Evolutionary conservation across 805 yeast genomes (phyloP).

Genomic region (Kurtzmaniella fragi): DNA sequence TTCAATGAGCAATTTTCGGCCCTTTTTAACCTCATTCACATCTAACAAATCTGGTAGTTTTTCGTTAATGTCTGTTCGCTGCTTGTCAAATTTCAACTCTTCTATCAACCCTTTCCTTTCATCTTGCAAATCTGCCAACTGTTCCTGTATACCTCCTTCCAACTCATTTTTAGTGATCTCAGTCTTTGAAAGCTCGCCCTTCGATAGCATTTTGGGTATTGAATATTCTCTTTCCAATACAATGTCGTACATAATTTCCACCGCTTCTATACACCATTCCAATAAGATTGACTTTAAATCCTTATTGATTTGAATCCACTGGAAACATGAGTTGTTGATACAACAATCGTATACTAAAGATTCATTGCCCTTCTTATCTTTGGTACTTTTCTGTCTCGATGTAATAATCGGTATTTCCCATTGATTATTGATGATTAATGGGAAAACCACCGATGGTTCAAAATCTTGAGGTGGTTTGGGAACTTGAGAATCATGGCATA

Average conservation of each 20-base stretch:
- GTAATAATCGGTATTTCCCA: conserved; percentile 87
- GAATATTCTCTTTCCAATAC: conserved; percentile 58
- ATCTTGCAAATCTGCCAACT: conserved; percentile 27
- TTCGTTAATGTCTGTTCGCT: conserved; percentile 6
- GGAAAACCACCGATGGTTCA: conserved; percentile 54
- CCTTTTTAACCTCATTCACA: background rate
- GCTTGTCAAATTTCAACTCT: conserved; percentile 23
- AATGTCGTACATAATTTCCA: conserved; percentile 49
- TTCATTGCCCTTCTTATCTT: conserved; percentile 64
- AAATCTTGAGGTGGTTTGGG: conserved; percentile 57
- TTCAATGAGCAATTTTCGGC: conserved; percentile 43
- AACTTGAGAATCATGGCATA: conserved; percentile 61
- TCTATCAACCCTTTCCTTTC: conserved; percentile 41
- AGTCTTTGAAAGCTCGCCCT: conserved; percentile 54
- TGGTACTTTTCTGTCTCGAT: conserved; percentile 48
- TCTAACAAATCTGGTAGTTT: background rate
- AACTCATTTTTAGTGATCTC: conserved; percentile 43
- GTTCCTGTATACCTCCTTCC: conserved; percentile 30
- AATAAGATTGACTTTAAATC: conserved; percentile 62
- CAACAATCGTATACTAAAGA: conserved; percentile 78
- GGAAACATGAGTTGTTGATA: conserved; percentile 56
- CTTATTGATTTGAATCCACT: conserved; percentile 53
- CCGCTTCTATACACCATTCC: conserved; percentile 82
- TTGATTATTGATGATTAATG: conserved; percentile 58
- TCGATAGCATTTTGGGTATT: conserved; percentile 66